Evolutionary conservation across 805 yeast species (phyloP).

Genomic region (Yamadazyma paraphyllophila): DNA sequence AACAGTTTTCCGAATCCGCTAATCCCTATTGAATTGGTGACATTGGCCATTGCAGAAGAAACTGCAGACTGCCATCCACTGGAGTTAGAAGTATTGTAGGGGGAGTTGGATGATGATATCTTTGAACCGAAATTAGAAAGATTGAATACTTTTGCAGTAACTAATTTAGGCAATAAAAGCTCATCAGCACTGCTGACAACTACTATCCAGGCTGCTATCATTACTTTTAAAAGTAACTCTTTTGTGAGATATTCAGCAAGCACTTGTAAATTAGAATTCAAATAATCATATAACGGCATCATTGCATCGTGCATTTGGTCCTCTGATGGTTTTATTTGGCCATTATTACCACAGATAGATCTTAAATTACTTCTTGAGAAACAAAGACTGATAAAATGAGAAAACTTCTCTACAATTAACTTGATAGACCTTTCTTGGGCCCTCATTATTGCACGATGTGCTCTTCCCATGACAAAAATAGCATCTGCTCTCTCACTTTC

Average conservation of each 20-base stretch:
- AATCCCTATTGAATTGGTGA: constrained; percentile 39
- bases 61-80: constrained; percentile 45
- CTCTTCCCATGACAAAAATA: constrained; percentile 73
- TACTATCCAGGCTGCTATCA: constrained; percentile 79
- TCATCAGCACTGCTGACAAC: constrained; percentile 68
- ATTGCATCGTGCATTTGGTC: constrained; percentile 61
- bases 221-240: constrained; percentile 57
- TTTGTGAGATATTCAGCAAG: constrained; percentile 58
- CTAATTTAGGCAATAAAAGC: constrained; percentile 69
- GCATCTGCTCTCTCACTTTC: constrained; percentile 83
- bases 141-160: constrained; percentile 39
- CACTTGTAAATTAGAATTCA: constrained; percentile 65
- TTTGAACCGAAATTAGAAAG: constrained; percentile 22
- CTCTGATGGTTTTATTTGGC: constrained; percentile 41
- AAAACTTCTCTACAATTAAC: constrained; percentile 69
- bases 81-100: constrained; percentile 4
- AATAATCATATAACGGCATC: constrained; percentile 69
- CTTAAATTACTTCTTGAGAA: constrained; percentile 58
- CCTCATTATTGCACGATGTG: constrained; percentile 62
- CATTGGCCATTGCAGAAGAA: constrained; percentile 49
- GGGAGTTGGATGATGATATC: constrained; percentile 8
- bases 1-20: constrained; percentile 56
- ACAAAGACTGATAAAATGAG: constrained; percentile 57
- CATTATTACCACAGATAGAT: constrained; percentile 52
- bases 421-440: constrained; percentile 66